These are phyloP conservation scores for Lactarius quietus DNA, from an alignment of 768 basidiomycete genomes.

Conservation along the genomic window DNA sequence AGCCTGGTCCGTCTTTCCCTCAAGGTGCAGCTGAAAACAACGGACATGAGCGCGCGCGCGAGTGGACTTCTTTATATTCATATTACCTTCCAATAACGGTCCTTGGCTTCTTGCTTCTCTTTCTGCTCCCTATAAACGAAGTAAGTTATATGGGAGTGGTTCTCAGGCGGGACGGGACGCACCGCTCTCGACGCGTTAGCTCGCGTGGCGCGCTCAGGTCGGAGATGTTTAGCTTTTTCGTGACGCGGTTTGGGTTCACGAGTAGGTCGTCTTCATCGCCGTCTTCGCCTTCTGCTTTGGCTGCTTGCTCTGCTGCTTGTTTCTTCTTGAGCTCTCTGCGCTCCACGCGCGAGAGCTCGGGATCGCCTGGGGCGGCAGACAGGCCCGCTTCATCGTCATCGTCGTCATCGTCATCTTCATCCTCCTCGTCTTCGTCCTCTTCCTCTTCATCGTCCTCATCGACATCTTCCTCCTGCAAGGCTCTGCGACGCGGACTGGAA, in stretches of 20 bases:
- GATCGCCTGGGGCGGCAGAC: conserved; percentile 34
- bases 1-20: conserved; percentile 90
- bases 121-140: conserved; percentile 67
- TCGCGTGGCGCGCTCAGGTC: conserved; percentile 65
- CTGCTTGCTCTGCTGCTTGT: conserved; percentile 45
- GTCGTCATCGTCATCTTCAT: conserved; percentile 43
- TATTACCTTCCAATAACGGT: conserved; percentile 78
- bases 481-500: conserved; percentile 13
- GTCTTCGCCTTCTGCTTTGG: conserved; percentile 47
- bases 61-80: conserved; percentile 12
- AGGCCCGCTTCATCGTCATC: conserved; percentile 33
- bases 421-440: conserved; percentile 44
- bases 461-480: conserved; percentile 29
- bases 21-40: conserved; percentile 53
- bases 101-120: conserved; percentile 87
- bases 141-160: background rate
- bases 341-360: conserved; percentile 67
- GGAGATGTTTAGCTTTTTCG: conserved; percentile 71
- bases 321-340: conserved; percentile 83
- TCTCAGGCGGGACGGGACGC: conserved; percentile 11
- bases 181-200: conserved; percentile 66
- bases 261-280: conserved; percentile 65
- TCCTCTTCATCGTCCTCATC: conserved; percentile 36
- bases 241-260: conserved; percentile 72
- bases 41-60: background rate